Evolutionary conservation across 2,329 filamentous ascomycete genomes (phyloP).

Genomic region (Cladosporium sp.): DNA sequence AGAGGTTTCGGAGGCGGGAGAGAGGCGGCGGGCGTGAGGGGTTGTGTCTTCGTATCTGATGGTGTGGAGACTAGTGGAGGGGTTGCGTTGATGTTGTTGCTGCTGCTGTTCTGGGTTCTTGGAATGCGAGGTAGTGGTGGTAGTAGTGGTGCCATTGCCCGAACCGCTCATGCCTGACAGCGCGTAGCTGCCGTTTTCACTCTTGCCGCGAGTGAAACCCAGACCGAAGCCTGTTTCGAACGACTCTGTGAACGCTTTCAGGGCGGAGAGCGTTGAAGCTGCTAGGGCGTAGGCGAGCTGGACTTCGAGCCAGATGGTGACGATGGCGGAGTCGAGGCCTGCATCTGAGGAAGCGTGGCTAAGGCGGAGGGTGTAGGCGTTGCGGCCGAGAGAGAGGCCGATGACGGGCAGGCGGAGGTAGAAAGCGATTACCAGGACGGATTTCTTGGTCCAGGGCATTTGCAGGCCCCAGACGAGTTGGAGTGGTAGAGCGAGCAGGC

Average conservation of each 20-base stretch:
- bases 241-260: constrained; percentile 44
- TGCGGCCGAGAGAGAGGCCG: constrained; percentile 37
- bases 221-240: constrained; percentile 45
- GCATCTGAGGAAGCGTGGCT: constrained; percentile 31
- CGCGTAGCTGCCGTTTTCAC: constrained; percentile 30
- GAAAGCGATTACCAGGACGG: constrained; percentile 40
- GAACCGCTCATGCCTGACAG: constrained; percentile 23
- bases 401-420: constrained; percentile 37
- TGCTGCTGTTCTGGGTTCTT: not conserved
- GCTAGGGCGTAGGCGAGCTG: constrained; percentile 45
- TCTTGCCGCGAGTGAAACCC: constrained; percentile 32
- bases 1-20: not conserved
- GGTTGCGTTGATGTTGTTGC: not conserved
- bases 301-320: constrained; percentile 40
- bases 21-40: not conserved
- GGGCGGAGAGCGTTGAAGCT: constrained; percentile 43
- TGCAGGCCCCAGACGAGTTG: constrained; percentile 41
- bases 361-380: constrained; percentile 37
- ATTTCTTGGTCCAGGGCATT: constrained; percentile 38
- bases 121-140: not conserved
- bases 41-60: constrained; percentile 24
- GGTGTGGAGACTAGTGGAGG: not conserved
- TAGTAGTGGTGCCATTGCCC: not conserved
- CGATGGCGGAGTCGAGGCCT: constrained; percentile 35
- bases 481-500: constrained; percentile 35